Conservation (phyloP, 2,329 filamentous ascomycete genomes). For the Gaeumannomyces tritici region DNA sequence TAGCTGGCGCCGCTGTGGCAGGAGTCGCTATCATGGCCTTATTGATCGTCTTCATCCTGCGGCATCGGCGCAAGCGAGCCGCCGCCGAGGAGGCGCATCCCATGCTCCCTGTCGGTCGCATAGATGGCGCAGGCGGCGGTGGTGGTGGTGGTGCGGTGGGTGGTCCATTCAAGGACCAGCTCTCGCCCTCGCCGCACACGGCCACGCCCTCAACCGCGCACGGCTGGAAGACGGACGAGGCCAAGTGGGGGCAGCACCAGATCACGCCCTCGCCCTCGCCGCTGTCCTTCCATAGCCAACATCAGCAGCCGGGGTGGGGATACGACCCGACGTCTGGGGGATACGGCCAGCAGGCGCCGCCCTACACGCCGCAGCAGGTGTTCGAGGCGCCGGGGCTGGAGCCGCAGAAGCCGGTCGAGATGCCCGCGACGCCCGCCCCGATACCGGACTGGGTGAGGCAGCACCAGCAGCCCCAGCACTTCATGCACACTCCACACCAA, state of each 20-base stretch:
- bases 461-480: neutral
- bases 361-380: constrained; percentile 33
- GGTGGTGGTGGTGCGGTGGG: neutral
- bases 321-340: constrained; percentile 4
- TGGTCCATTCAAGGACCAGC: neutral
- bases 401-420: constrained; percentile 13
- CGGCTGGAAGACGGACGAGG: neutral
- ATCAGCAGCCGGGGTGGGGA: neutral
- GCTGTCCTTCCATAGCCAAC: neutral
- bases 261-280: neutral
- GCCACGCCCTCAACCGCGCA: neutral
- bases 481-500: neutral
- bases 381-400: constrained; percentile 47
- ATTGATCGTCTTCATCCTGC: constrained; percentile 12
- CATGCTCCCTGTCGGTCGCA: constrained; percentile 13
- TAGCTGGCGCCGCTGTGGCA: constrained; percentile 14
- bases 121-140: neutral
- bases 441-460: neutral
- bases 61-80: constrained; percentile 12
- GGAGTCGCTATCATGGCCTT: constrained; percentile 12
- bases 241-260: neutral
- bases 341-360: neutral
- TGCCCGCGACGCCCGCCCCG: constrained; percentile 12
- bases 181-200: neutral
- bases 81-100: constrained; percentile 18